Conservation (phyloP, 2,329 filamentous ascomycete genomes). For the Exophiala mesophila region DNA sequence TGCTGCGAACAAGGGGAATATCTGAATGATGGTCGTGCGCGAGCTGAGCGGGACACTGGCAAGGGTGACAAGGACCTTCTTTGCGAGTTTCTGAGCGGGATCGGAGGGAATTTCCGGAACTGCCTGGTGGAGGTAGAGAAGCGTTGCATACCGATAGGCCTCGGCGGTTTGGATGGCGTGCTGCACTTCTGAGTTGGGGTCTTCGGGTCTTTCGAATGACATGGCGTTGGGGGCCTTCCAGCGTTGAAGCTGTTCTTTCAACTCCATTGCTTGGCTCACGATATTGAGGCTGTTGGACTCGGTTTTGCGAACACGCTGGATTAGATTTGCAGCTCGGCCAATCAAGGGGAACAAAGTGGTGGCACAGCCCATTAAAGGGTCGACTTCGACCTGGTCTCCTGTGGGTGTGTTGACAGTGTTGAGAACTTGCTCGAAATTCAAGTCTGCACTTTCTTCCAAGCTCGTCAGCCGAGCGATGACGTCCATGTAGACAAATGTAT, state of each 20-base stretch:
- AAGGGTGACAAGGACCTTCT: slow-evolving; percentile 57
- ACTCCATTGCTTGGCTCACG: slow-evolving; percentile 57
- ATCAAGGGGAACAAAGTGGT: slow-evolving; percentile 64
- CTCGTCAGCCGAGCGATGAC: slow-evolving; percentile 65
- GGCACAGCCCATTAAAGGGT: slow-evolving; percentile 67
- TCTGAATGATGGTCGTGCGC: slow-evolving; percentile 62
- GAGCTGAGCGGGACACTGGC: slow-evolving; percentile 60
- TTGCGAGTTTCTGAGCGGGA: slow-evolving; percentile 54
- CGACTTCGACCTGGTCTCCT: slow-evolving; percentile 52
- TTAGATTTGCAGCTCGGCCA: slow-evolving; percentile 59
- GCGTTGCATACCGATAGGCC: slow-evolving; percentile 62
- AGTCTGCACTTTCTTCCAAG: slow-evolving; percentile 52
- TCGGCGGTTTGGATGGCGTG: slow-evolving; percentile 63
- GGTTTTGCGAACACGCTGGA: slow-evolving; percentile 56
- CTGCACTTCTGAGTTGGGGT: slow-evolving; percentile 57
- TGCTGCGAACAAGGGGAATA: slow-evolving; percentile 64
- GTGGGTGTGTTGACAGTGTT: slow-evolving; percentile 34
- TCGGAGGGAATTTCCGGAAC: slow-evolving; percentile 63
- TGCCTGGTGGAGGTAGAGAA: slow-evolving; percentile 63
- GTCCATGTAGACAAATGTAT: slow-evolving; percentile 69
- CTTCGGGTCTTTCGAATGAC: slow-evolving; percentile 57
- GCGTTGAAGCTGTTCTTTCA: slow-evolving; percentile 56
- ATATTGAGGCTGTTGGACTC: slow-evolving; percentile 56
- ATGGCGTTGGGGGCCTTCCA: slow-evolving; percentile 54
- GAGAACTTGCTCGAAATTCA: slow-evolving; percentile 49